Conservation (phyloP, 2,329 filamentous ascomycete genomes). For the Pezicula carpinea region DNA sequence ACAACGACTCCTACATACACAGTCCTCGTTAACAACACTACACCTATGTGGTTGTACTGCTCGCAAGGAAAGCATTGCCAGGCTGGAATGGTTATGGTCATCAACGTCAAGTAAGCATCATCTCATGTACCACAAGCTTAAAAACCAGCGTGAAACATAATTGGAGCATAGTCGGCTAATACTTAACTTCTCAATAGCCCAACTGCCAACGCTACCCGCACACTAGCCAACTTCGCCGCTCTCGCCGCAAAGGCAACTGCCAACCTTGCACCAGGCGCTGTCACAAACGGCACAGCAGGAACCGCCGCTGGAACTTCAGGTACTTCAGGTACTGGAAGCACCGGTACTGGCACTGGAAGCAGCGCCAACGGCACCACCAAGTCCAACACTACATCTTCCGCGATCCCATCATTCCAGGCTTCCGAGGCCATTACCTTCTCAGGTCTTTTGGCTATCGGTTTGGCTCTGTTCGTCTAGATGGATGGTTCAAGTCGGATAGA, state of each 20-base stretch:
- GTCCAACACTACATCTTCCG: neutral
- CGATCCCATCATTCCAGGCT: neutral
- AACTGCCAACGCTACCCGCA: slow-evolving; percentile 45
- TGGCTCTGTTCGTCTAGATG: slow-evolving; percentile 15
- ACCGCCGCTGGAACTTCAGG: slow-evolving; percentile 1
- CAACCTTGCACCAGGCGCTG: slow-evolving; percentile 35
- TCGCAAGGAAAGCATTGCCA: slow-evolving; percentile 71
- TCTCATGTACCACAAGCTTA: neutral
- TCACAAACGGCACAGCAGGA: slow-evolving; percentile 9
- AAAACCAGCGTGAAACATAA: slow-evolving; percentile 1
- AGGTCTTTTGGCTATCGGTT: slow-evolving; percentile 11
- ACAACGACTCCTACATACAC: slow-evolving; percentile 63
- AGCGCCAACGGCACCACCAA: neutral
- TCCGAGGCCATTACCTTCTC: slow-evolving; percentile 4
- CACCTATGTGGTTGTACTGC: slow-evolving; percentile 77
- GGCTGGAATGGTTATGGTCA: slow-evolving; percentile 31
- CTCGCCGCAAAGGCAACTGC: slow-evolving; percentile 33
- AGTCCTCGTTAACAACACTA: slow-evolving; percentile 62
- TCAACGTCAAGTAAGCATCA: slow-evolving; percentile 48
- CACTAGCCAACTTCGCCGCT: slow-evolving; percentile 36
- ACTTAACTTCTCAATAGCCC: slow-evolving; percentile 11
- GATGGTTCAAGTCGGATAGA: neutral
- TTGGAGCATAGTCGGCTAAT: neutral
- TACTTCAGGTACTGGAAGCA: slow-evolving; percentile 3
- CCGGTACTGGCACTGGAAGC: slow-evolving; percentile 3